Percentiles rank a stretch among this genome's conserved stretches.
phyloP scores from a whole-genome alignment of 495 filamentous ascomycete genomes.

The Entonaema liquescens region DNA sequence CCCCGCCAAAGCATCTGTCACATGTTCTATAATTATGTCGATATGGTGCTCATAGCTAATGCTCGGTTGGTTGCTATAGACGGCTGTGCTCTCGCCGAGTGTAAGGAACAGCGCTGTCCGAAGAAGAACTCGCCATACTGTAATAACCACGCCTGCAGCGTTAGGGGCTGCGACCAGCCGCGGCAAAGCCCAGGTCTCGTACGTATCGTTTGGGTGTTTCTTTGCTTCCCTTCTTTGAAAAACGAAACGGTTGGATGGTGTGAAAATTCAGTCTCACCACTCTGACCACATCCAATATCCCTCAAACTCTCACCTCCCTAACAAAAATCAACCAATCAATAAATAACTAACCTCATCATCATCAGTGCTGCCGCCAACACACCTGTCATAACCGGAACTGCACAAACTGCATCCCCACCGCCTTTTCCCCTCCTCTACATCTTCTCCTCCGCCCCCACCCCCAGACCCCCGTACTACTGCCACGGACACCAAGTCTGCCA shows the following conservation, averaged over 20 bases:
- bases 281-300: neutral
- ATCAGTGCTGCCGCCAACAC: constrained; percentile 20
- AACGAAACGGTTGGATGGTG: too few relatives aligned
- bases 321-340: too few relatives aligned
- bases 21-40: too few relatives aligned
- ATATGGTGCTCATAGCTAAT: neutral
- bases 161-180: constrained; percentile 24
- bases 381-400: constrained; percentile 23
- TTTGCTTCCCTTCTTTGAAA: neutral
- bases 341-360: neutral
- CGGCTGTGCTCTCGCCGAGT: constrained; percentile 12
- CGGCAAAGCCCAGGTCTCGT: constrained; percentile 14
- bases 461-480: neutral
- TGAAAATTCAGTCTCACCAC: neutral
- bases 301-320: too few relatives aligned
- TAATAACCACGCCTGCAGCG: constrained; percentile 23
- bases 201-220: neutral
- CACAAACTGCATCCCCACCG: constrained; percentile 6
- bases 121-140: constrained; percentile 27
- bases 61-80: constrained; percentile 10
- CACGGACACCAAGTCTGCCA: constrained; percentile 27
- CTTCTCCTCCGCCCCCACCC: neutral
- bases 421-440: neutral
- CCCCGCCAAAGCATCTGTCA: neutral
- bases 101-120: constrained; percentile 21